Percentiles rank a stretch among this genome's conserved stretches.
Evolutionary conservation across 2,329 filamentous ascomycete species (phyloP).

Genomic region (Neofusicoccum cordaticola): DNA sequence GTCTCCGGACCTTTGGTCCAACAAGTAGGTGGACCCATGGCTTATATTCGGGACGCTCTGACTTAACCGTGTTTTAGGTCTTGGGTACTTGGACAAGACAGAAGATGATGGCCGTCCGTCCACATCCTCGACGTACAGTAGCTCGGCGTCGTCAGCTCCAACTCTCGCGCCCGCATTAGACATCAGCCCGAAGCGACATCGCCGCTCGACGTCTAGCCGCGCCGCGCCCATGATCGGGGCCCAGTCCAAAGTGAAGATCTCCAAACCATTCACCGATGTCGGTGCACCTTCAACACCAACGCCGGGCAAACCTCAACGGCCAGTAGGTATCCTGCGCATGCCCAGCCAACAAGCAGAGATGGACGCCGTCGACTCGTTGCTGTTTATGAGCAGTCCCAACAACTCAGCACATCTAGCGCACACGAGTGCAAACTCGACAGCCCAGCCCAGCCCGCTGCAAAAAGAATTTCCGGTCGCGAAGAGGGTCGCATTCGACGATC

Average conservation of each 20-base stretch:
- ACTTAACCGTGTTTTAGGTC: background rate
- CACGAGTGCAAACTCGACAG: constrained; percentile 10
- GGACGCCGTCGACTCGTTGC: constrained; percentile 74
- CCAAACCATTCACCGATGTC: constrained; percentile 18
- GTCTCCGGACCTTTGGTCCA: constrained; percentile 6
- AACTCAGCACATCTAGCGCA: constrained; percentile 52
- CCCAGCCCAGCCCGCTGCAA: constrained; percentile 30
- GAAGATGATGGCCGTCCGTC: constrained; percentile 29
- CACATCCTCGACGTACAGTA: constrained; percentile 30
- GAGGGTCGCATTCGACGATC: constrained; percentile 17
- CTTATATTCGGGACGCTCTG: background rate
- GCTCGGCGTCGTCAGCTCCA: constrained; percentile 21
- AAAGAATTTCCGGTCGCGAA: constrained; percentile 23
- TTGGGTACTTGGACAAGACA: constrained; percentile 21
- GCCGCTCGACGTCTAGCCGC: constrained; percentile 33
- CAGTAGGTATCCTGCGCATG: constrained; percentile 58
- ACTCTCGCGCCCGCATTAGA: constrained; percentile 34
- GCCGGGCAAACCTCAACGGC: constrained; percentile 34
- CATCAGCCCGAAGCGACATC: constrained; percentile 32
- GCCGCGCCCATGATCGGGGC: constrained; percentile 32
- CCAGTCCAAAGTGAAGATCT: constrained; percentile 26
- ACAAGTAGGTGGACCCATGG: background rate
- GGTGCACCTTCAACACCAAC: constrained; percentile 28
- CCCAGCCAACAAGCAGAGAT: constrained; percentile 71
- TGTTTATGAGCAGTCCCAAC: constrained; percentile 79